Evolutionary conservation across 257 asterid genomes (phyloP).

Genomic region (Pogostemon cablin): DNA sequence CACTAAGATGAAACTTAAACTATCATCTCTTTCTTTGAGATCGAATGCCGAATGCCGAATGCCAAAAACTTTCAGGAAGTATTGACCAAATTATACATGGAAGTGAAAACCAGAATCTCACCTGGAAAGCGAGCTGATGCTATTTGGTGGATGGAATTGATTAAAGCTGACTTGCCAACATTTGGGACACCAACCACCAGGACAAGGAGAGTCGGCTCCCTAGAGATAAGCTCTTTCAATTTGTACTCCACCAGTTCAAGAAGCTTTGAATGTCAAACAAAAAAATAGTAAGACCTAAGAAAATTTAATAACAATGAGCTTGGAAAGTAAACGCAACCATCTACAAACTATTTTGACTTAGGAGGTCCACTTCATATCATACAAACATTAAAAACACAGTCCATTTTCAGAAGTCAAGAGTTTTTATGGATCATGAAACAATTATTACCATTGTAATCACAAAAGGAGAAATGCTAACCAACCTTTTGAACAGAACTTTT

Average conservation of each 20-base stretch:
- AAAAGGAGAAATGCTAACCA: conserved; percentile 34
- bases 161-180: conserved; percentile 92
- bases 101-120: conserved; percentile 36
- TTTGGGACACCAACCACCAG: conserved; percentile 98
- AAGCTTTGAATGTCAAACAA: conserved; percentile 56
- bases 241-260: conserved; percentile 89
- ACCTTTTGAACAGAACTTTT: conserved; percentile 86
- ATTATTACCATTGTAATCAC: not conserved
- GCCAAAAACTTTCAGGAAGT: conserved; percentile 6
- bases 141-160: conserved; percentile 81
- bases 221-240: conserved; percentile 71
- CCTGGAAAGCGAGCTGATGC: conserved; percentile 88
- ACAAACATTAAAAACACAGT: not conserved
- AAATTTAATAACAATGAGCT: conserved; percentile 14
- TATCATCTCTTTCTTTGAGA: conserved; percentile 35
- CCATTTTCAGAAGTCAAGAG: not conserved
- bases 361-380: conserved; percentile 1
- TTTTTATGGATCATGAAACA: conserved; percentile 1
- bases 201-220: conserved; percentile 89
- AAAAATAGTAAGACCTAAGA: conserved; percentile 32
- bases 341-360: not conserved
- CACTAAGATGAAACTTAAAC: conserved; percentile 59
- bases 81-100: conserved; percentile 12
- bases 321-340: conserved; percentile 16
- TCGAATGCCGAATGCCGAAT: conserved; percentile 25